phyloP scores from a whole-genome alignment of 169 alveolate genomes.

The Besnoitia besnoiti region DNA sequence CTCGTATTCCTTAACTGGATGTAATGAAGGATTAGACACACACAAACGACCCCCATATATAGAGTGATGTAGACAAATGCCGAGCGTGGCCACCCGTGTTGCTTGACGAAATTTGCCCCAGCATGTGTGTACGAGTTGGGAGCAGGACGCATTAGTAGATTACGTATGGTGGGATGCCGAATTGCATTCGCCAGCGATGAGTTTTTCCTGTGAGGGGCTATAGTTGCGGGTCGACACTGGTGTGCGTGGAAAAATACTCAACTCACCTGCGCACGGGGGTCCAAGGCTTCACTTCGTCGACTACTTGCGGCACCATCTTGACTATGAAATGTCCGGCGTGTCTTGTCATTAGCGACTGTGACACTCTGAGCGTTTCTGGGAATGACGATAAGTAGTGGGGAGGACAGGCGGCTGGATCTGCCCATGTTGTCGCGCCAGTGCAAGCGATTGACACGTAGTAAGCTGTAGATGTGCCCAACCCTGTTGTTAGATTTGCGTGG shows the following conservation, averaged over 20 bases:
- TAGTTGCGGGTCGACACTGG: background rate
- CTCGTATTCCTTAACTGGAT: background rate
- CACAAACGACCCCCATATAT: background rate
- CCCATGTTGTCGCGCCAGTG: background rate
- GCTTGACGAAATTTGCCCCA: background rate
- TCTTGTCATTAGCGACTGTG: background rate
- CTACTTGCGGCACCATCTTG: background rate
- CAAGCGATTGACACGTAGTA: constrained; percentile 8
- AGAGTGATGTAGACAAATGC: background rate
- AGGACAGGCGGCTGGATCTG: constrained; percentile 3
- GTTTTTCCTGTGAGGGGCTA: background rate
- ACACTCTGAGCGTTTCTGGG: background rate
- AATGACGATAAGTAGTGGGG: background rate
- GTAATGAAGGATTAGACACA: constrained; percentile 14
- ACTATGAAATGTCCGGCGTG: background rate
- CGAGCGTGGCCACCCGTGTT: background rate
- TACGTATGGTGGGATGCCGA: background rate
- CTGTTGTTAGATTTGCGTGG: background rate
- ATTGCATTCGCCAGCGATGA: background rate
- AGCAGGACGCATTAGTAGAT: background rate
- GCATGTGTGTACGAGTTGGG: background rate
- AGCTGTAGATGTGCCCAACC: background rate
- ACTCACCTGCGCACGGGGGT: background rate
- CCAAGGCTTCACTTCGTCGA: no score
- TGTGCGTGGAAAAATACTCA: background rate